phyloP scores from a whole-genome alignment of 805 yeast species.

The Starmerella floricola region DNA sequence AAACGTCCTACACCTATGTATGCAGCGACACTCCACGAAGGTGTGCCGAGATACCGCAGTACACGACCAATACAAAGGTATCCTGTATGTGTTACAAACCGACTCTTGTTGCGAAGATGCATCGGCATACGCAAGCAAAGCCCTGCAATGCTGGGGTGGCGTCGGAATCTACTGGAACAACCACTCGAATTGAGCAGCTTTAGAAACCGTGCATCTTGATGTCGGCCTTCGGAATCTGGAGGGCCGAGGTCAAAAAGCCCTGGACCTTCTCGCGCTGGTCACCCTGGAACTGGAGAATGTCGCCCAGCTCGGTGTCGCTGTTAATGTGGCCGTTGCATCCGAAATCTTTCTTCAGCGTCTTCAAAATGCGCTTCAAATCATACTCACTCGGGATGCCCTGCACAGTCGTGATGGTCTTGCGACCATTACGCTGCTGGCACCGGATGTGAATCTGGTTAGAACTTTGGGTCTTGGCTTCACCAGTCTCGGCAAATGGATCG shows the following conservation, averaged over 20 bases:
- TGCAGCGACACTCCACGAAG: too few species aligned
- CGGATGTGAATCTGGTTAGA: constrained; percentile 92
- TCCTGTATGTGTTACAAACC: too few species aligned
- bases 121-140: too few species aligned
- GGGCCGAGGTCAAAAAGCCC: constrained; percentile 78
- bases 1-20: too few species aligned
- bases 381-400: constrained; percentile 95
- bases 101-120: too few species aligned
- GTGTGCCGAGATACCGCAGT: too few species aligned
- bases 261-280: constrained; percentile 95
- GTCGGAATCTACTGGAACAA: too few species aligned
- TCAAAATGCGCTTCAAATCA: constrained; percentile 84
- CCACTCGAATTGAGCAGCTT: too few species aligned
- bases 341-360: constrained; percentile 91
- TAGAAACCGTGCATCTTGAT: constrained; percentile 97
- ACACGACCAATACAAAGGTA: too few species aligned
- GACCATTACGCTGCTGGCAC: constrained; percentile 99
- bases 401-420: constrained; percentile 95
- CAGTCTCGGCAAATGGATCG: constrained; percentile 99
- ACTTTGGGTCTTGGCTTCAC: constrained; percentile 94
- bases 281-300: constrained; percentile 95
- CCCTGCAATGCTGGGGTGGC: too few species aligned
- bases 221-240: constrained; percentile 86
- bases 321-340: constrained; percentile 98
- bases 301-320: constrained; percentile 91